phyloP scores from a whole-genome alignment of 2,329 filamentous ascomycete species.

The Nemania sp. region DNA sequence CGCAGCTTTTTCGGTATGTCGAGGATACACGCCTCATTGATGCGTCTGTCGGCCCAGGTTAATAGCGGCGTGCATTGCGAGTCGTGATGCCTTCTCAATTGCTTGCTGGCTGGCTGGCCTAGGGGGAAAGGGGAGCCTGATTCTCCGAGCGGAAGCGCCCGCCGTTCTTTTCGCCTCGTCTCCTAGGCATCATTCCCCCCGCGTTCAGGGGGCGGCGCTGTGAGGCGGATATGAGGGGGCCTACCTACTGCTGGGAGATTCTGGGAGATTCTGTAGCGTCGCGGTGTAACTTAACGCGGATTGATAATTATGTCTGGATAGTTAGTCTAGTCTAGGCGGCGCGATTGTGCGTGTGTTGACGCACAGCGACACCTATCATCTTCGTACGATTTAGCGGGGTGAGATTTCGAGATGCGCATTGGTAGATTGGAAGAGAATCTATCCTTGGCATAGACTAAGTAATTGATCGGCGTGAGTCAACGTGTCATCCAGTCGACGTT shows the following conservation, averaged over 20 bases:
- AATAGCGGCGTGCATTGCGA: background rate
- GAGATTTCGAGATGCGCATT: conserved; percentile 3
- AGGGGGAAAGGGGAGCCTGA: conserved; percentile 15
- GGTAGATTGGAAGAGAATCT: conserved; percentile 17
- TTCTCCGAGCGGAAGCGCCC: conserved; percentile 4
- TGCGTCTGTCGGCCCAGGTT: too few relatives aligned
- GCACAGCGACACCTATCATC: background rate
- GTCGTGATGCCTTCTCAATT: background rate
- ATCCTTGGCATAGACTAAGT: conserved; percentile 10
- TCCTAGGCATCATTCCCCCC: background rate
- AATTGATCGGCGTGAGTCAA: background rate
- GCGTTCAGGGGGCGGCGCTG: background rate
- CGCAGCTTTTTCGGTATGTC: conserved; percentile 18
- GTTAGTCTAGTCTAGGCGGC: conserved; percentile 1
- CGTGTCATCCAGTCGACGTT: background rate
- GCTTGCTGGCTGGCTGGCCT: background rate
- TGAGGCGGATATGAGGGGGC: background rate
- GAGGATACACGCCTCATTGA: background rate
- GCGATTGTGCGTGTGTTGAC: conserved; percentile 1
- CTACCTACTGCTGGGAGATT: too few relatives aligned
- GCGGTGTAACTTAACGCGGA: background rate
- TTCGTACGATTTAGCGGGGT: conserved; percentile 6
- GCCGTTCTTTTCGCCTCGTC: background rate
- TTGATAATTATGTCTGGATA: background rate
- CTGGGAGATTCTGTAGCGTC: background rate